Evolutionary conservation across 106 monocot genomes (phyloP).

Genomic region (Dioscorea dumetorum): DNA sequence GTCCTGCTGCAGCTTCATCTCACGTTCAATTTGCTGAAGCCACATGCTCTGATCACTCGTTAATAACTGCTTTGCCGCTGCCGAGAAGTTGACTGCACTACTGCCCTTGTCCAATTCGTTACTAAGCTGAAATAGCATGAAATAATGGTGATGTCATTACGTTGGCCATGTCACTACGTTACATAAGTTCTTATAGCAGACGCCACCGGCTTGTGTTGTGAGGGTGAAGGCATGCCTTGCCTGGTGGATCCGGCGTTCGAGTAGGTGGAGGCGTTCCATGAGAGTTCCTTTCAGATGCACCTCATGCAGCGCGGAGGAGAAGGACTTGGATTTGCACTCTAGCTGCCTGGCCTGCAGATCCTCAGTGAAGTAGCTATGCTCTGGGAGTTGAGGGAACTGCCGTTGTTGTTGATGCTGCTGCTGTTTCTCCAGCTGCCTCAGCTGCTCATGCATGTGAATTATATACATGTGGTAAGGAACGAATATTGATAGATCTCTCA

Average conservation of each 20-base stretch:
- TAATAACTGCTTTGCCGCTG: neutral
- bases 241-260: constrained; percentile 56
- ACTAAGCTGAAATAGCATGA: constrained; percentile 12
- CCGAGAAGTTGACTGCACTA: neutral
- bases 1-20: neutral
- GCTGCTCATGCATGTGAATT: constrained; percentile 24
- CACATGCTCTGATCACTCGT: neutral
- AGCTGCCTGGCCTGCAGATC: constrained; percentile 10
- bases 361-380: constrained; percentile 22
- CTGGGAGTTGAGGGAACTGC: neutral
- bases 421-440: constrained; percentile 68
- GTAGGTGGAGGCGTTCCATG: constrained; percentile 50
- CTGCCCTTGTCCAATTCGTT: constrained; percentile 13
- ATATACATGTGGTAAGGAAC: neutral
- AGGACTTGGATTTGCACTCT: constrained; percentile 31
- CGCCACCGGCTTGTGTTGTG: no score
- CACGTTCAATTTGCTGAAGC: neutral
- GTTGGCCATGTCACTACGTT: no score
- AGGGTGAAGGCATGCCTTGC: constrained; percentile 10
- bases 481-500: no score
- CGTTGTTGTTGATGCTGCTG: constrained; percentile 58
- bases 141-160: no score
- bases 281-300: constrained; percentile 38
- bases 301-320: constrained; percentile 26
- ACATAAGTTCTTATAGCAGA: no score